Evolutionary conservation across 176 grass and related monocot genomes (phyloP).

Genomic region (Typha latifolia): DNA sequence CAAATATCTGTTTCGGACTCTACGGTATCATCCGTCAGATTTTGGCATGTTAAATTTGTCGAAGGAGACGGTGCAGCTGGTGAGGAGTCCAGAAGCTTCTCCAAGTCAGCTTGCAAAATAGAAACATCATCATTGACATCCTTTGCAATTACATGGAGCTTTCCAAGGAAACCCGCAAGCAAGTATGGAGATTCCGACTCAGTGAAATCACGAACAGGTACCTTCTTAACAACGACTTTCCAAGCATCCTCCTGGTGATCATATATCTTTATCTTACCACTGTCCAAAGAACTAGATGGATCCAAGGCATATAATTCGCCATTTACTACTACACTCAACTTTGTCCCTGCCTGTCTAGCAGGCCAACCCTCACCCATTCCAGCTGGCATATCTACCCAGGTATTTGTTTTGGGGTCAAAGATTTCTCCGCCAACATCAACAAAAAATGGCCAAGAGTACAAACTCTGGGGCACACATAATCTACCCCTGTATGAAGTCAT

Average conservation of each 20-base stretch:
- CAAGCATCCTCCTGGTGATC: conserved; percentile 59
- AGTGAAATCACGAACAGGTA: conserved; percentile 37
- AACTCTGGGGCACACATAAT: conserved; percentile 66
- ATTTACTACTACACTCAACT: conserved; percentile 47
- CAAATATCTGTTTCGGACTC: conserved; percentile 37
- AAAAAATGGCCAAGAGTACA: conserved; percentile 75
- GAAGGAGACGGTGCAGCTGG: conserved; percentile 3
- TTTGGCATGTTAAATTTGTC: conserved; percentile 17
- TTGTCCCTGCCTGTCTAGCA: conserved; percentile 56
- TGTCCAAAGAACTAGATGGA: conserved; percentile 42
- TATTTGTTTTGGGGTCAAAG: conserved; percentile 47
- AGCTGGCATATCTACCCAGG: conserved; percentile 66
- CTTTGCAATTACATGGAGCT: conserved; percentile 60
- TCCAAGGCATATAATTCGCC: conserved; percentile 70
- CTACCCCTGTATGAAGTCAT: conserved; percentile 55
- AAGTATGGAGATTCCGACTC: conserved; percentile 47
- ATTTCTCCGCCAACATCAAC: conserved; percentile 70
- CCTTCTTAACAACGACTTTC: conserved; percentile 42
- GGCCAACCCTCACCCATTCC: conserved; percentile 81
- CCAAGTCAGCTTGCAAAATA: conserved; percentile 32
- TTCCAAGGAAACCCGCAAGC: conserved; percentile 46
- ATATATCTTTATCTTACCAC: conserved; percentile 63
- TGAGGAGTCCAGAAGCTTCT: conserved; percentile 6
- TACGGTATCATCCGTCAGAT: background rate
- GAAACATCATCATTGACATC: conserved; percentile 31